phyloP scores from a whole-genome alignment of 345 rosid species.

The Lumnitzera racemosa region DNA sequence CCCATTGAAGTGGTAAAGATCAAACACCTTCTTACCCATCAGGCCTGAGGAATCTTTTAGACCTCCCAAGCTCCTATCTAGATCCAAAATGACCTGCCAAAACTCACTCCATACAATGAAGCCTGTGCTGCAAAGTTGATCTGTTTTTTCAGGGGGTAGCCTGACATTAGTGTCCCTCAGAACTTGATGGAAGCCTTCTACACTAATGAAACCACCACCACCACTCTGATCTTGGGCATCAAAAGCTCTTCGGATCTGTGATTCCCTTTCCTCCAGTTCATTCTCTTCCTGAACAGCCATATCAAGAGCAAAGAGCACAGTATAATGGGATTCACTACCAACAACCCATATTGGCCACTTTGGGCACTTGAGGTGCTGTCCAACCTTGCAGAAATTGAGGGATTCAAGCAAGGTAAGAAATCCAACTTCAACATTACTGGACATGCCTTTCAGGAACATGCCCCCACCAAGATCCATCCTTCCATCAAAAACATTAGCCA shows the following conservation, averaged over 20 bases:
- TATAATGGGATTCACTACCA: conserved; percentile 98
- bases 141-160: conserved; percentile 63
- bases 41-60: conserved; percentile 79
- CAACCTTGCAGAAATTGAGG: conserved; percentile 92
- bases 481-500: conserved; percentile 91
- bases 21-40: conserved; percentile 97
- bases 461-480: conserved; percentile 97
- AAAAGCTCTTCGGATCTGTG: conserved; percentile 80
- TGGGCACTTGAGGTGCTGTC: conserved; percentile 86
- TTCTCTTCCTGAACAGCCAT: conserved; percentile 89
- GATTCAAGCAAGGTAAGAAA: conserved; percentile 94
- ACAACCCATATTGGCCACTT: conserved; percentile 99
- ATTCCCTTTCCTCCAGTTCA: conserved; percentile 88
- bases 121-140: conserved; percentile 63
- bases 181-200: conserved; percentile 91
- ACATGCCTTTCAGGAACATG: conserved; percentile 86
- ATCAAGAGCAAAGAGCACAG: conserved; percentile 86
- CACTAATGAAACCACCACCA: conserved; percentile 96
- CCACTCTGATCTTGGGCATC: conserved; percentile 97
- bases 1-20: conserved; percentile 92
- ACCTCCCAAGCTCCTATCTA: conserved; percentile 78
- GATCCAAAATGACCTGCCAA: conserved; percentile 83
- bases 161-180: conserved; percentile 51
- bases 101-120: conserved; percentile 97
- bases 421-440: conserved; percentile 81